A percentile compares a stretch with the other conserved stretches of the same genome.
Conservation (phyloP, 352 stramenopile species). For the Halophytophthora polymorphica region DNA sequence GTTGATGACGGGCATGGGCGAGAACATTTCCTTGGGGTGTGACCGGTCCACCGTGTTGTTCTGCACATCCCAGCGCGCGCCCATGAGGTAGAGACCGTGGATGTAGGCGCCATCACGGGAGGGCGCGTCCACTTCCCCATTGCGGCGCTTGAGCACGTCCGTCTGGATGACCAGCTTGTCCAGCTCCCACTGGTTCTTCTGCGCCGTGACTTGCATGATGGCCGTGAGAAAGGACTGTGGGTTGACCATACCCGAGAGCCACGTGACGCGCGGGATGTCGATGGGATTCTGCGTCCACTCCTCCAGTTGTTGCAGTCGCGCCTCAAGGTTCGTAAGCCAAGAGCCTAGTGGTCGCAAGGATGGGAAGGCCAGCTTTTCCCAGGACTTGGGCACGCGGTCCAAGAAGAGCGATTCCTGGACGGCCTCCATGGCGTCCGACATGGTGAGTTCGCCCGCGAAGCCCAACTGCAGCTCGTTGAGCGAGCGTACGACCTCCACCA, state of each 20-base stretch:
- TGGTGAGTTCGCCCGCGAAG: slow-evolving; percentile 96
- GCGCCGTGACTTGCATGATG: slow-evolving; percentile 97
- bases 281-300: slow-evolving; percentile 96
- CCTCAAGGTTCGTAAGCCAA: slow-evolving; percentile 94
- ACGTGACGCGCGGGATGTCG: slow-evolving; percentile 96
- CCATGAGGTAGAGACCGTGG: slow-evolving; percentile 93
- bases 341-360: slow-evolving; percentile 87
- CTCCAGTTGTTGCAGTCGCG: slow-evolving; percentile 92
- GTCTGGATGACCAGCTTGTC: slow-evolving; percentile 97
- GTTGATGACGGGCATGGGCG: slow-evolving; percentile 96
- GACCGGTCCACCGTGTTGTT: slow-evolving; percentile 93
- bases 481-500: slow-evolving; percentile 94
- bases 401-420: slow-evolving; percentile 94
- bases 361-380: slow-evolving; percentile 95
- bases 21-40: slow-evolving; percentile 98
- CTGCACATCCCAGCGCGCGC: slow-evolving; percentile 92
- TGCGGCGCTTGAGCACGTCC: slow-evolving; percentile 94
- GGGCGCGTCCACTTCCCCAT: slow-evolving; percentile 84
- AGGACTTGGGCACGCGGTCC: slow-evolving; percentile 91
- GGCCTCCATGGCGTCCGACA: slow-evolving; percentile 97
- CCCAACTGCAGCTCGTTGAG: slow-evolving; percentile 96
- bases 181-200: slow-evolving; percentile 96
- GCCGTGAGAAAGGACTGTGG: slow-evolving; percentile 96
- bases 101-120: slow-evolving; percentile 95
- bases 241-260: slow-evolving; percentile 94